Evolutionary conservation across 1,139 yeast genomes (phyloP).

Genomic region (Protomyces inouyei): DNA sequence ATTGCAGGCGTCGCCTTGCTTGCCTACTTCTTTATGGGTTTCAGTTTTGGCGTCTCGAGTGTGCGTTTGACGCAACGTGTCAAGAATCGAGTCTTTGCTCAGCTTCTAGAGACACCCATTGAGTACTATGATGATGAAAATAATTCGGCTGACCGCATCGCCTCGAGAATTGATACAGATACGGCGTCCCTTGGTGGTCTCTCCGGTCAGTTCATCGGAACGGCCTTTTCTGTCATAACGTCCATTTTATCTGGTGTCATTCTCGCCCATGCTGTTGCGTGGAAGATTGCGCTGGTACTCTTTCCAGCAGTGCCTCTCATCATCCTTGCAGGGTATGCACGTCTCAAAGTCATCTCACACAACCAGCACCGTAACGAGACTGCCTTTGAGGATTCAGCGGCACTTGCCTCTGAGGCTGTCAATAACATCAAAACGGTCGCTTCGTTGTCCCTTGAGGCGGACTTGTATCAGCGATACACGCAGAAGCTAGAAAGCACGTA

Average conservation of each 20-base stretch:
- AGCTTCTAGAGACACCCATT: slow-evolving; percentile 49
- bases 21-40: slow-evolving; percentile 37
- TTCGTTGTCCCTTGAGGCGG: slow-evolving; percentile 52
- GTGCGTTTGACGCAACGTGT: slow-evolving; percentile 48
- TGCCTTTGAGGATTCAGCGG: slow-evolving; percentile 46
- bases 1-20: slow-evolving; percentile 40
- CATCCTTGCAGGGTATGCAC: slow-evolving; percentile 64
- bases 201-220: slow-evolving; percentile 59
- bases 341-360: slow-evolving; percentile 70
- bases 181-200: slow-evolving; percentile 48
- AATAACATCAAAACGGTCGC: slow-evolving; percentile 49
- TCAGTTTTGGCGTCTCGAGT: slow-evolving; percentile 38
- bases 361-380: slow-evolving; percentile 51
- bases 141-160: slow-evolving; percentile 52
- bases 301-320: slow-evolving; percentile 54
- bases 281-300: slow-evolving; percentile 59
- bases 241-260: slow-evolving; percentile 32
- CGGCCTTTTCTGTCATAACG: slow-evolving; percentile 63
- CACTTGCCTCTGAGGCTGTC: slow-evolving; percentile 49
- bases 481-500: slow-evolving; percentile 47
- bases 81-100: slow-evolving; percentile 47
- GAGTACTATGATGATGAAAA: slow-evolving; percentile 50
- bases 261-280: slow-evolving; percentile 61
- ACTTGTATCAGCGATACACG: slow-evolving; percentile 51
- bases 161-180: slow-evolving; percentile 51